phyloP scores from a whole-genome alignment of 352 stramenopile species.

The Globisporangium nodosum region DNA sequence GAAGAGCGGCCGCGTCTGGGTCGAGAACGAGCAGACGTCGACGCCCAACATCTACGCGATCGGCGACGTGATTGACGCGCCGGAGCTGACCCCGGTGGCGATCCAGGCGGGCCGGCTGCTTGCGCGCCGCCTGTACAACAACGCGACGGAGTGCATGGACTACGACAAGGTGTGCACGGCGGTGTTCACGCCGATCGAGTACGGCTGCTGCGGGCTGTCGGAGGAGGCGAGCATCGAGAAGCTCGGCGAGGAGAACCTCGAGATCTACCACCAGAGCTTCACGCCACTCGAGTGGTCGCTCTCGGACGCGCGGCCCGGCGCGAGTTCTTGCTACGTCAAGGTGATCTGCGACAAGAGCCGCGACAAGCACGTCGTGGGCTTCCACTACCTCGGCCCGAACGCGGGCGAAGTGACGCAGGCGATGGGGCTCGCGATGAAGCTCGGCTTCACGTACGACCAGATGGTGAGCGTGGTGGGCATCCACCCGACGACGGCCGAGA shows the following conservation, averaged over 20 bases:
- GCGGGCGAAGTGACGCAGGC: slow-evolving; percentile 94
- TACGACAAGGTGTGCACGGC: slow-evolving; percentile 90
- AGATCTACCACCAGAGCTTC: slow-evolving; percentile 97
- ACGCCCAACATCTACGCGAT: slow-evolving; percentile 96
- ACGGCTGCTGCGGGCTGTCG: slow-evolving; percentile 94
- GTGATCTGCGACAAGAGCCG: slow-evolving; percentile 90
- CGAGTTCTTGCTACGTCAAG: slow-evolving; percentile 92
- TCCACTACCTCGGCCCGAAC: slow-evolving; percentile 98
- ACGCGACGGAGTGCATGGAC: slow-evolving; percentile 82
- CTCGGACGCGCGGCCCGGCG: slow-evolving; percentile 41
- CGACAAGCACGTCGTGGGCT: slow-evolving; percentile 91
- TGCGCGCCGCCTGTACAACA: slow-evolving; percentile 90
- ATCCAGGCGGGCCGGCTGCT: slow-evolving; percentile 93
- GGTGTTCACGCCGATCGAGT: slow-evolving; percentile 98
- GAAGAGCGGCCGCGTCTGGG: slow-evolving; percentile 90
- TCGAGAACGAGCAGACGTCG: slow-evolving; percentile 91
- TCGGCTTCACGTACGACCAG: slow-evolving; percentile 92
- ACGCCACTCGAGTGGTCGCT: slow-evolving; percentile 94
- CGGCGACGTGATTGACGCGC: slow-evolving; percentile 95
- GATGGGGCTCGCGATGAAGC: slow-evolving; percentile 93
- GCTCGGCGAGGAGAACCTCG: slow-evolving; percentile 89
- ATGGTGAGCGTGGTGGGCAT: slow-evolving; percentile 94
- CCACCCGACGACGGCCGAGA: slow-evolving; percentile 94
- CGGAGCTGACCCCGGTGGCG: slow-evolving; percentile 97
- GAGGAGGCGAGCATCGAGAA: slow-evolving; percentile 92